Conservation (phyloP, 179 eudicot genomes). For the Corrigiola litoralis region DNA sequence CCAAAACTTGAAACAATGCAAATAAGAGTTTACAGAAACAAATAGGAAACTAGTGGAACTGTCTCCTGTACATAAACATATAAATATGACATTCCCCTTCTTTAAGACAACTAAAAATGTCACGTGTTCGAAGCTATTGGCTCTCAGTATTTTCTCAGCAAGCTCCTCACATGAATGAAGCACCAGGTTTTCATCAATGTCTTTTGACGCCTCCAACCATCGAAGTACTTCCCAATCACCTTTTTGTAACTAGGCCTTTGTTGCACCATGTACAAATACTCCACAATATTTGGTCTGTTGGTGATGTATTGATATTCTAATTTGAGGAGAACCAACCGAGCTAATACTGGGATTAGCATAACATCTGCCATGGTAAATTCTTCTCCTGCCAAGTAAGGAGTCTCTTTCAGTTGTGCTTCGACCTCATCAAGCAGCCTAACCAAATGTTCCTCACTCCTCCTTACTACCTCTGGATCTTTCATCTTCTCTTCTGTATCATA, state of each 20-base stretch:
- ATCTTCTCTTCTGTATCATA: slow-evolving; percentile 78
- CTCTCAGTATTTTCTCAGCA: slow-evolving; percentile 53
- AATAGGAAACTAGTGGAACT: not conserved
- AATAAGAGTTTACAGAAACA: not conserved
- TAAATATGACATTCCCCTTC: not conserved
- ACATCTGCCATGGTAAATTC: slow-evolving; percentile 84
- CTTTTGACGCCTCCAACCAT: slow-evolving; percentile 76
- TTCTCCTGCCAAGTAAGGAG: slow-evolving; percentile 59
- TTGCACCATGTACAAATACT: slow-evolving; percentile 70
- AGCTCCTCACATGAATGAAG: slow-evolving; percentile 52
- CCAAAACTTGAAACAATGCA: not conserved
- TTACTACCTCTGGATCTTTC: slow-evolving; percentile 49
- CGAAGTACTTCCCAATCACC: slow-evolving; percentile 69
- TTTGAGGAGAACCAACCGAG: slow-evolving; percentile 54
- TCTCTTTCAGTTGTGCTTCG: slow-evolving; percentile 51
- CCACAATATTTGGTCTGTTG: slow-evolving; percentile 47
- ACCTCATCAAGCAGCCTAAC: slow-evolving; percentile 75
- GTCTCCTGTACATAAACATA: slow-evolving; percentile 11
- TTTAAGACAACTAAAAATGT: not conserved
- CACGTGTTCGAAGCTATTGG: not conserved
- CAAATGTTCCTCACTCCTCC: slow-evolving; percentile 54
- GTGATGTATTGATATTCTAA: slow-evolving; percentile 59
- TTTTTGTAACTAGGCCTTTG: slow-evolving; percentile 72
- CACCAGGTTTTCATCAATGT: slow-evolving; percentile 72
- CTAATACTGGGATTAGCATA: slow-evolving; percentile 61